Evolutionary conservation across 2,329 filamentous ascomycete genomes (phyloP).

Genomic region (Plectosphaerella sp.): DNA sequence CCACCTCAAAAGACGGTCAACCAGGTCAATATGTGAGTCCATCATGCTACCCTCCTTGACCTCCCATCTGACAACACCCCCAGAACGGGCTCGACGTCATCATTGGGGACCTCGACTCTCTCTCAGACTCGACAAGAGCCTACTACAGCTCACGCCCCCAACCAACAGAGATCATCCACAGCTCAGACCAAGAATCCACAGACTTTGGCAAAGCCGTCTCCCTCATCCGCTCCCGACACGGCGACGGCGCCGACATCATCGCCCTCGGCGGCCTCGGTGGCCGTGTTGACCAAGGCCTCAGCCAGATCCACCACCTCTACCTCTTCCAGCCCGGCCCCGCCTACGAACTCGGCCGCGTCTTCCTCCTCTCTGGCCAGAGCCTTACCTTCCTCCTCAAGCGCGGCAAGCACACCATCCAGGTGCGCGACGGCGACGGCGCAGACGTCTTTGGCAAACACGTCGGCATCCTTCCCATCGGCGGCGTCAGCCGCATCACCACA

Average conservation of each 20-base stretch:
- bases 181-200: constrained; percentile 80
- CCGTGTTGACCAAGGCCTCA: constrained; percentile 87
- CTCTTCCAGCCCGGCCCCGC: constrained; percentile 49
- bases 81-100: constrained; percentile 65
- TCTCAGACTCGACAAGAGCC: constrained; percentile 55
- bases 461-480: constrained; percentile 80
- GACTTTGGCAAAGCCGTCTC: constrained; percentile 83
- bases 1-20: constrained; percentile 1
- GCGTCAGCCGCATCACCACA: constrained; percentile 74
- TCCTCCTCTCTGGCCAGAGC: constrained; percentile 75
- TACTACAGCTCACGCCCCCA: constrained; percentile 57
- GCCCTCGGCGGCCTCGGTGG: constrained; percentile 83
- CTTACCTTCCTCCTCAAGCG: constrained; percentile 75
- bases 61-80: background rate
- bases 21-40: constrained; percentile 28
- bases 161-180: constrained; percentile 58
- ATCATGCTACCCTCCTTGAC: background rate
- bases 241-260: constrained; percentile 57
- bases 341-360: constrained; percentile 57
- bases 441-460: constrained; percentile 70
- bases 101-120: constrained; percentile 87
- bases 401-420: constrained; percentile 64
- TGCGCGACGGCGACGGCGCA: constrained; percentile 42
- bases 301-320: constrained; percentile 82
- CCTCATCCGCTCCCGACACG: constrained; percentile 43